Conservation (phyloP, 495 filamentous ascomycete species). For the Aspergillus affinis region DNA sequence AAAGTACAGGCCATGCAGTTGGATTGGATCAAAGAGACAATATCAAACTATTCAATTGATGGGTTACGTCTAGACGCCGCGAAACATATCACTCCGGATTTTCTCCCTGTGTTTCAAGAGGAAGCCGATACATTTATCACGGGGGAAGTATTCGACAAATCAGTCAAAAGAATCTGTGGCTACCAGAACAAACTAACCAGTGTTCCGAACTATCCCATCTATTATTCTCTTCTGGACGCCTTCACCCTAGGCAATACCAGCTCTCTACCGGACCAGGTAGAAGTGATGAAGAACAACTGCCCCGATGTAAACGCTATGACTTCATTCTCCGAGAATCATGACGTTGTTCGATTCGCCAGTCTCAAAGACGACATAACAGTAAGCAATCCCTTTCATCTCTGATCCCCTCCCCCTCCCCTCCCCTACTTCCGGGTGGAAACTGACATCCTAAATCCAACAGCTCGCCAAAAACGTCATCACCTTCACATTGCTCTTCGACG, state of each 20-base stretch:
- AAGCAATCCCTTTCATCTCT: conserved; percentile 10
- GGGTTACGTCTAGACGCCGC: conserved; percentile 75
- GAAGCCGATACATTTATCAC: conserved; percentile 61
- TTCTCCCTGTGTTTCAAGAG: conserved; percentile 57
- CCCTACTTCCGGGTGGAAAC: not conserved
- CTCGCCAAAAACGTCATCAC: conserved; percentile 67
- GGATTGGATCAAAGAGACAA: conserved; percentile 61
- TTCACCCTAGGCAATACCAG: conserved; percentile 58
- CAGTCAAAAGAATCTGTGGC: conserved; percentile 53
- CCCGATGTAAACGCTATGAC: conserved; percentile 61
- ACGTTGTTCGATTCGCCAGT: conserved; percentile 61
- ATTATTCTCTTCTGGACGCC: conserved; percentile 57
- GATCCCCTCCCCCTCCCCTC: not conserved
- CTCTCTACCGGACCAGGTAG: conserved; percentile 50
- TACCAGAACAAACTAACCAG: conserved; percentile 48
- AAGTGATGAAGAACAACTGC: conserved; percentile 50
- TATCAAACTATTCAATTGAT: conserved; percentile 71
- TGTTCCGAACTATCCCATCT: conserved; percentile 67
- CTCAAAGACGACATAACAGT: conserved; percentile 42
- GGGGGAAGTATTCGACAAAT: conserved; percentile 63
- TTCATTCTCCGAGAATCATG: conserved; percentile 80
- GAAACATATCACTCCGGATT: conserved; percentile 67
- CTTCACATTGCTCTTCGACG: conserved; percentile 69
- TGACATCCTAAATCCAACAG: conserved; percentile 16
- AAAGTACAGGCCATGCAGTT: conserved; percentile 55